Percentiles rank a stretch among this genome's conserved stretches.
Evolutionary conservation across 2,329 filamentous ascomycete genomes (phyloP).

Genomic region (Colletotrichum sp.): DNA sequence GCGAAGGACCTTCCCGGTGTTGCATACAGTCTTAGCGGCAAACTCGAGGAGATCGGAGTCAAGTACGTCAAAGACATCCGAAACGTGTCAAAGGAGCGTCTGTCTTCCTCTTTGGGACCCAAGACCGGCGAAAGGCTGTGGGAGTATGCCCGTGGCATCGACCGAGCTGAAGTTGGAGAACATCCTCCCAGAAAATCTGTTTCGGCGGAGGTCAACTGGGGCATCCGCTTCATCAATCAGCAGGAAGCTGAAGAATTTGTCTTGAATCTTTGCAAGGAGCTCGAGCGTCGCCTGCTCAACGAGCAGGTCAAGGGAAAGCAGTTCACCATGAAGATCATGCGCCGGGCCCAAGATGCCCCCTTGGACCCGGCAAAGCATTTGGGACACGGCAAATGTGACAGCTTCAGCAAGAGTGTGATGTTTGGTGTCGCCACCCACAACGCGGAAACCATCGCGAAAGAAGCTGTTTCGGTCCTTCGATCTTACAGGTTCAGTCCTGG

Average conservation of each 20-base stretch:
- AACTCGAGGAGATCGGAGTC: conserved; percentile 85
- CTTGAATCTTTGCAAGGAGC: conserved; percentile 80
- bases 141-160: conserved; percentile 90
- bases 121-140: conserved; percentile 92
- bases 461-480: conserved; percentile 83
- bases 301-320: conserved; percentile 88
- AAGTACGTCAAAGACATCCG: conserved; percentile 84
- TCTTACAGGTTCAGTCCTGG: conserved; percentile 86
- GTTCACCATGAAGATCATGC: conserved; percentile 94
- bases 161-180: conserved; percentile 83
- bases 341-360: conserved; percentile 82
- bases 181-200: conserved; percentile 90
- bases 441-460: conserved; percentile 73
- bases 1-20: conserved; percentile 89
- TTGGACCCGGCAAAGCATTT: conserved; percentile 92
- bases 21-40: conserved; percentile 86
- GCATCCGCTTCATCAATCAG: conserved; percentile 91
- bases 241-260: conserved; percentile 95
- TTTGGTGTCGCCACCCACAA: conserved; percentile 87
- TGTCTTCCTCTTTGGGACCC: conserved; percentile 77
- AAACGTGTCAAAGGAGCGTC: conserved; percentile 74
- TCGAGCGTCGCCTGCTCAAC: conserved; percentile 79
- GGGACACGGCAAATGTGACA: conserved; percentile 94
- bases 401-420: conserved; percentile 84
- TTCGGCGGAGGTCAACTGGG: conserved; percentile 97